Conservation (phyloP, 805 yeast species). For the Barnettozyma sp. region DNA sequence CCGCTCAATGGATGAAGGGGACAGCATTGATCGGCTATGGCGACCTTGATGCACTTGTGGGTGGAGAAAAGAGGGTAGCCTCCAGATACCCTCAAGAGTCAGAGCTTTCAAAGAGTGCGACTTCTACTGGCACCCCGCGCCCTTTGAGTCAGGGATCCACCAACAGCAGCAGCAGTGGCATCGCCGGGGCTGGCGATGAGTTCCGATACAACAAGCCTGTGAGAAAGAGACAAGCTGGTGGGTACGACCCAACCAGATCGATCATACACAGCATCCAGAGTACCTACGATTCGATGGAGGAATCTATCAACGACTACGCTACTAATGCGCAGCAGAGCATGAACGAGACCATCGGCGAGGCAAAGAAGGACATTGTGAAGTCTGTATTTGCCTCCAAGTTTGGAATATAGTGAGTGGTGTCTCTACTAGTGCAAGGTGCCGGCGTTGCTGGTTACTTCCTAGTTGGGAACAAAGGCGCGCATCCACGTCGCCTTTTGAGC, state of each 20-base stretch:
- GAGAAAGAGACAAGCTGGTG: constrained; percentile 30
- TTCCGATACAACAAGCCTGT: constrained; percentile 43
- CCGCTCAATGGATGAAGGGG: constrained; percentile 85
- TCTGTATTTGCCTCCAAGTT: constrained; percentile 47
- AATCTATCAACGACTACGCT: constrained; percentile 51
- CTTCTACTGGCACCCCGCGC: constrained; percentile 17
- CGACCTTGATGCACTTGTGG: constrained; percentile 60
- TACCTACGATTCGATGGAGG: constrained; percentile 48
- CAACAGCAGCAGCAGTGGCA: too few species aligned
- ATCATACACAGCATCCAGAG: constrained; percentile 40
- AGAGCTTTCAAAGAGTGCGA: constrained; percentile 42
- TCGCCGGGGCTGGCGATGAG: too few species aligned
- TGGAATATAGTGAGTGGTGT: constrained; percentile 27
- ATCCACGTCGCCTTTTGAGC: too few species aligned
- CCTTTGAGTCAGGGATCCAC: constrained; percentile 2
- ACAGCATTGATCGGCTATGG: constrained; percentile 49
- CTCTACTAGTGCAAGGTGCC: background rate
- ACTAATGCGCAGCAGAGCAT: constrained; percentile 45
- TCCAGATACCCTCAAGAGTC: constrained; percentile 62
- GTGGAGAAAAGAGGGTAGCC: constrained; percentile 66
- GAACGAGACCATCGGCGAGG: constrained; percentile 43
- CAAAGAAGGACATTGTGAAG: constrained; percentile 43
- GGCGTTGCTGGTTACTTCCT: too few species aligned
- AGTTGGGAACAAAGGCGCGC: too few species aligned
- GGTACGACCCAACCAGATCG: constrained; percentile 36